Conservation (phyloP, 495 filamentous ascomycete species). For the Cercophora scortea region DNA sequence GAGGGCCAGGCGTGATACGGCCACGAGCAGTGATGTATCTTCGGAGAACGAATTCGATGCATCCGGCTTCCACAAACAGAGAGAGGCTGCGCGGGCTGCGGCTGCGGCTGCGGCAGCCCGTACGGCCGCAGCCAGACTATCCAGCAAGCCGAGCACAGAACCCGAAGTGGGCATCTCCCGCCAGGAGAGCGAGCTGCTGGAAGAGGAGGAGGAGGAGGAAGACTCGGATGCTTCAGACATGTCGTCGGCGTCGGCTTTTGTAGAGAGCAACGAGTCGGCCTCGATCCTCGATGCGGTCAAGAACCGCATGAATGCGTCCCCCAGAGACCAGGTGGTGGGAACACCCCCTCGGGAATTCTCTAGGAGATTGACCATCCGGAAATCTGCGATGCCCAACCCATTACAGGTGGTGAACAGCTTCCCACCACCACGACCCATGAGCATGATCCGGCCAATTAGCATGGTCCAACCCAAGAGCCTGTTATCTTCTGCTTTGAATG, state of each 20-base stretch:
- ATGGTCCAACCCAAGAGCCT: conserved; percentile 72
- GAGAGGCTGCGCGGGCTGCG: conserved; percentile 37
- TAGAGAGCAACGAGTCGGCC: conserved; percentile 47
- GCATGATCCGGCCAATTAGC: conserved; percentile 73
- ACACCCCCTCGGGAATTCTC: conserved; percentile 47
- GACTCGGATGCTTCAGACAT: conserved; percentile 50
- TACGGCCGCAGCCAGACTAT: conserved; percentile 24
- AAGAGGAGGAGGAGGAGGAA: conserved; percentile 50
- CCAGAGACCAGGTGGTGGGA: conserved; percentile 42
- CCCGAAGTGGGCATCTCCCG: conserved; percentile 32
- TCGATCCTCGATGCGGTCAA: conserved; percentile 45
- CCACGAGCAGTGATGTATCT: conserved; percentile 86
- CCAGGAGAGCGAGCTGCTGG: conserved; percentile 47
- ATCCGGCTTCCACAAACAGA: conserved; percentile 52
- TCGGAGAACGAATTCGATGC: conserved; percentile 81
- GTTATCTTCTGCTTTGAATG: conserved; percentile 58
- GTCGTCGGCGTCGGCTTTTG: conserved; percentile 43
- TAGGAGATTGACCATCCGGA: conserved; percentile 39
- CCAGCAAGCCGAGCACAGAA: conserved; percentile 39
- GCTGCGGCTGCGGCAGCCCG: conserved; percentile 18
- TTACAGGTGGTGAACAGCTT: conserved; percentile 61
- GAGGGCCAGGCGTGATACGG: conserved; percentile 71
- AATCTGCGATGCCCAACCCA: conserved; percentile 35
- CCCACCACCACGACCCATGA: conserved; percentile 87
- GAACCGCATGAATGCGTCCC: conserved; percentile 39